phyloP scores from a whole-genome alignment of 2,329 filamentous ascomycete genomes.

The Xylaria sp. region DNA sequence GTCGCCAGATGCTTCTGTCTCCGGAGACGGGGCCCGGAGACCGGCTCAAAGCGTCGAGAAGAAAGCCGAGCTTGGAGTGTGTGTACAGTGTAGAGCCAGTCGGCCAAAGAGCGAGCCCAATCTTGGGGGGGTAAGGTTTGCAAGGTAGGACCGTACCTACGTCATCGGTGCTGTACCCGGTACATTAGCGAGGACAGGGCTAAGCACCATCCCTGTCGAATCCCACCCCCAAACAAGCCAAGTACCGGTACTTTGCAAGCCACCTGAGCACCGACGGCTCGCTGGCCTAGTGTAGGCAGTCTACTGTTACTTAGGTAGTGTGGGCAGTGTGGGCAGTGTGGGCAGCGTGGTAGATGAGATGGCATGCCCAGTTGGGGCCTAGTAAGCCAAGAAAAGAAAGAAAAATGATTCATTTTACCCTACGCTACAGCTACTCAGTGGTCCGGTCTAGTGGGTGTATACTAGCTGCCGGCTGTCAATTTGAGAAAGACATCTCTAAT shows the following conservation, averaged over 20 bases:
- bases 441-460: no score
- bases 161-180: conserved; percentile 34
- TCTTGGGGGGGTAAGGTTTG: conserved; percentile 22
- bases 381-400: not conserved
- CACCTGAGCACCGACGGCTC: conserved; percentile 13
- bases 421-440: no score
- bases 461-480: conserved; percentile 16
- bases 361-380: conserved; percentile 13
- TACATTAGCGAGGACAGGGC: conserved; percentile 33
- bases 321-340: no score
- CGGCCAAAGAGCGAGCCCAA: conserved; percentile 9
- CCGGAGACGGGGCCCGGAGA: no score
- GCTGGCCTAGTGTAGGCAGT: no score
- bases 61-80: no score
- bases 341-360: conserved; percentile 1
- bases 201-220: conserved; percentile 26
- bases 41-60: no score
- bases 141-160: conserved; percentile 28
- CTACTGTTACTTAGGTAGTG: no score
- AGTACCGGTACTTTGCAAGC: conserved; percentile 33
- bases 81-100: not conserved
- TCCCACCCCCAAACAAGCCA: conserved; percentile 19
- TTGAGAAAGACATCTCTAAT: conserved; percentile 16
- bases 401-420: no score
- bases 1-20: no score